Evolutionary conservation across 164 flowering plant species (phyloP), one percentile per base, ranked within the genome.

Genomic region (Dillenia turbinata): DNA sequence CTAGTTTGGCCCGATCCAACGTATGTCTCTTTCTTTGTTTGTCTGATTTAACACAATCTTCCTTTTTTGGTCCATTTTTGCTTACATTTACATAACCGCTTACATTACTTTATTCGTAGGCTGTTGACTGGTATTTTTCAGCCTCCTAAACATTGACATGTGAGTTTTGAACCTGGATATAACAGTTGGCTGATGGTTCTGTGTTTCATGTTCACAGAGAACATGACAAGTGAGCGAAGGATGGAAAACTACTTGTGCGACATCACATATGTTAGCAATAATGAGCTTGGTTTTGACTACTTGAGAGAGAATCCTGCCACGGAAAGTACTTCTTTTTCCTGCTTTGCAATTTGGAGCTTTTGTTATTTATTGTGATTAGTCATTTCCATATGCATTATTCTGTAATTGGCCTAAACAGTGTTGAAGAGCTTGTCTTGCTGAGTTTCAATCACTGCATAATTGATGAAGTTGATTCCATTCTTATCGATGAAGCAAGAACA

Each of bases 281-380:
- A 97, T 75, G 99, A 94, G 83, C 93, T 94, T 66, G 99, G 99
- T 63, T 94, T 94, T 77, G 99, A 94, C 79, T 94, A 74, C 78
- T 75, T 94, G 86, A 88, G 99, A 79, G 99, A 94, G 63, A 94
- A 94, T 81, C 99, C 91, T 78, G 97, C 99, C 90, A 89, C 89
- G 93, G 98, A 79, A 87, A 90, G 98, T 91, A 79, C 70, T 75
- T 79, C 69, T 69, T 75, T 47, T 67, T 53, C 71, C 67, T 54
- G 10, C 44, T 62, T 10, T 26, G 33, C 33, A 26, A 26, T 26
- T 26, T 2, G 33, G 33, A 26, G 33, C 33, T 5, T 26, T 26
- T 26, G 2, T 26, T 26, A 2, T 0, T 26, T 2, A 26, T 3
- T 26, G 33, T 26, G 33, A 26, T 26, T 26, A 26, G 2, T 26